phyloP scores from a whole-genome alignment of 768 basidiomycete genomes.

The Suillus hirtellus region DNA sequence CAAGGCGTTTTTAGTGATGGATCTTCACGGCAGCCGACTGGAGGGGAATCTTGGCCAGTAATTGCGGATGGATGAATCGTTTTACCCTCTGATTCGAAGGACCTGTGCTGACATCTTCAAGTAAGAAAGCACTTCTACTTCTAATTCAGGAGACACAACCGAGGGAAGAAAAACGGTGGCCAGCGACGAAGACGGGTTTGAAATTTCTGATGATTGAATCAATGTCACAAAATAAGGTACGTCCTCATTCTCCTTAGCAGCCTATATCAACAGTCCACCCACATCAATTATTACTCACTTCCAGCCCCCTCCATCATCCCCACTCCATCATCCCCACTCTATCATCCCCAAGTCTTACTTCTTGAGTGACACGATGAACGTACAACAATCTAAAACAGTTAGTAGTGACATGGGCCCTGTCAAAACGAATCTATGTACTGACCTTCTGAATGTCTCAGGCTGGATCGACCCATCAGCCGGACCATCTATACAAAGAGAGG shows the following conservation, averaged over 20 bases:
- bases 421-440: not conserved
- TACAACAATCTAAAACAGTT: not conserved
- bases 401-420: not conserved
- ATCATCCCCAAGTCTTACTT: not conserved
- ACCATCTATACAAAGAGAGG: constrained; percentile 26
- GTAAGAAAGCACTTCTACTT: not conserved
- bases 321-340: not conserved
- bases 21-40: not conserved
- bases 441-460: not conserved
- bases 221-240: not conserved
- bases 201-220: not conserved
- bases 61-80: not conserved
- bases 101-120: not conserved
- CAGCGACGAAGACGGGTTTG: not conserved
- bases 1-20: not conserved
- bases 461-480: constrained; percentile 6
- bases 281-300: not conserved
- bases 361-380: not conserved
- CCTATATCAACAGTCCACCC: not conserved
- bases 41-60: not conserved
- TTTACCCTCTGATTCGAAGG: not conserved
- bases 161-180: not conserved
- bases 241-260: not conserved
- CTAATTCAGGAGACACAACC: not conserved
- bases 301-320: not conserved